Evolutionary conservation across 495 filamentous ascomycete genomes (phyloP).

Genomic region (Penicillium nucicola): DNA sequence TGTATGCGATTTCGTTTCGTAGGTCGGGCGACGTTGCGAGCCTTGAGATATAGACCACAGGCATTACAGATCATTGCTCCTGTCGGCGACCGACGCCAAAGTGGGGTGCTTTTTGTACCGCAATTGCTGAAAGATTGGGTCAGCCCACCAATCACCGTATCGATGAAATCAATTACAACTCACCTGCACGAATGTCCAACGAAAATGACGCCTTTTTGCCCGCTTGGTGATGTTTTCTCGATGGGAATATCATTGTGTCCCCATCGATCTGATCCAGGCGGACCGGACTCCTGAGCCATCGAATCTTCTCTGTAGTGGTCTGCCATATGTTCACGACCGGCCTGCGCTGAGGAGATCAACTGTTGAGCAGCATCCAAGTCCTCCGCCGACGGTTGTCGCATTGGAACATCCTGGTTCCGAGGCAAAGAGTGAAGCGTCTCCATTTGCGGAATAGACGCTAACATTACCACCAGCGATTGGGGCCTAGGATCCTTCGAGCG

Average conservation of each 20-base stretch:
- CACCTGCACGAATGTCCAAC: constrained; percentile 57
- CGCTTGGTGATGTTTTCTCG: constrained; percentile 31
- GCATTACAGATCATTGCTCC: constrained; percentile 97
- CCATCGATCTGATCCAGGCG: constrained; percentile 8
- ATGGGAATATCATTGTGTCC: constrained; percentile 11
- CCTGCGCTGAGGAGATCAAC: constrained; percentile 44
- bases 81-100: constrained; percentile 91
- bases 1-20: constrained; percentile 72
- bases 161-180: constrained; percentile 6
- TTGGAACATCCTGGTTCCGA: constrained; percentile 26
- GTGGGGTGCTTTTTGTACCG: constrained; percentile 83
- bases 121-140: constrained; percentile 71
- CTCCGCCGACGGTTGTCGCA: constrained; percentile 44
- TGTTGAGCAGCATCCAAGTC: constrained; percentile 48
- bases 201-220: constrained; percentile 40
- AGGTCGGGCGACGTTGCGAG: constrained; percentile 83
- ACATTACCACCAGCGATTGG: constrained; percentile 28
- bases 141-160: constrained; percentile 6
- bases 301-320: constrained; percentile 26
- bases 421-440: constrained; percentile 40
- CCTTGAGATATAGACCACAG: constrained; percentile 92
- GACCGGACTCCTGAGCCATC: constrained; percentile 7
- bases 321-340: constrained; percentile 37
- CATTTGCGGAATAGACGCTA: constrained; percentile 41
- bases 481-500: constrained; percentile 3